These are phyloP conservation scores for Podospora appendiculata DNA, from an alignment of 495 filamentous ascomycete genomes.

Conservation along the genomic window DNA sequence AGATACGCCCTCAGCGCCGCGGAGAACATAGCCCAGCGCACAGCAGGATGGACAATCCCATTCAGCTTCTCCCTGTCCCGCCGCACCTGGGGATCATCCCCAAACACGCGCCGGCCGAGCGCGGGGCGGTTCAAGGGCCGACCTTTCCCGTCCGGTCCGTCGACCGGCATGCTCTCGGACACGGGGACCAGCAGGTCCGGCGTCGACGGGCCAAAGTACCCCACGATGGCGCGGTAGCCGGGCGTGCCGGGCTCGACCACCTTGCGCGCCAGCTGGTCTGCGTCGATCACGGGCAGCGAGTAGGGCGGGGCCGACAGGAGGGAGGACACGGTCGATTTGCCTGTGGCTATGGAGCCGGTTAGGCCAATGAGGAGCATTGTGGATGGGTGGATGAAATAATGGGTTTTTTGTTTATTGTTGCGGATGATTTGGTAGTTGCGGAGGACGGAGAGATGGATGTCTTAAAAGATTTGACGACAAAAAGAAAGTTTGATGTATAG, in stretches of 20 bases:
- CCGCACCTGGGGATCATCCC: slow-evolving; percentile 52
- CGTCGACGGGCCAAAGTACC: slow-evolving; percentile 68
- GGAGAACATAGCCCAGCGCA: slow-evolving; percentile 68
- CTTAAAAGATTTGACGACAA: too few relatives aligned
- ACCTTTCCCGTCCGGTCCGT: slow-evolving; percentile 42
- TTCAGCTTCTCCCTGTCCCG: slow-evolving; percentile 70
- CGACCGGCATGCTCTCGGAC: slow-evolving; percentile 30
- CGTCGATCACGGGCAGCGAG: slow-evolving; percentile 88
- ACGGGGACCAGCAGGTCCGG: slow-evolving; percentile 70
- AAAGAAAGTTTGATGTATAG: too few relatives aligned
- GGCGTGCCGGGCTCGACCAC: slow-evolving; percentile 85
- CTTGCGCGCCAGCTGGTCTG: slow-evolving; percentile 80
- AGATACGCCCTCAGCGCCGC: slow-evolving; percentile 58
- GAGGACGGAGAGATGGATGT: too few relatives aligned
- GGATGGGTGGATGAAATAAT: neutral
- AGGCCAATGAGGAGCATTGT: slow-evolving; percentile 92
- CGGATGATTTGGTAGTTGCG: neutral
- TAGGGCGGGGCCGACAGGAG: slow-evolving; percentile 74
- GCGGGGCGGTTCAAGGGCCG: slow-evolving; percentile 77
- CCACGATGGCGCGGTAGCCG: slow-evolving; percentile 72
- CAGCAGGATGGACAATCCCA: slow-evolving; percentile 84
- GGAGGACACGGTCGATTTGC: slow-evolving; percentile 90
- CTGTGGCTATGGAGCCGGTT: slow-evolving; percentile 94
- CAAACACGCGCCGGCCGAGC: slow-evolving; percentile 80
- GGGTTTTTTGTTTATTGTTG: neutral